These are phyloP conservation scores for Yarrowia sp. DNA, from an alignment of 805 yeast genomes.

Conservation along the genomic window DNA sequence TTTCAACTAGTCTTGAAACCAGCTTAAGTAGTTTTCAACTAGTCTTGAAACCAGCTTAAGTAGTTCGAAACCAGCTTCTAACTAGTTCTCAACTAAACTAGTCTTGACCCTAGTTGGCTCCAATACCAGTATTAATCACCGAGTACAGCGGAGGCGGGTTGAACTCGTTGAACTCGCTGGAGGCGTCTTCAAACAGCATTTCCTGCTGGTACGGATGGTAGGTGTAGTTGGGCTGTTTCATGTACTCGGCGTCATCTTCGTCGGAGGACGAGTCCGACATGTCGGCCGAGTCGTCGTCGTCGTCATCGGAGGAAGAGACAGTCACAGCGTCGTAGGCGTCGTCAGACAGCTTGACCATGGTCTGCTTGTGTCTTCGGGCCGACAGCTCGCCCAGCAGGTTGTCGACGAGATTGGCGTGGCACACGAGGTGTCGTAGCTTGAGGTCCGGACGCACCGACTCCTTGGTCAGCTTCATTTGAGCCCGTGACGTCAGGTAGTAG, in stretches of 20 bases:
- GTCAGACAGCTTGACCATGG: constrained; percentile 1
- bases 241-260: constrained; percentile 14
- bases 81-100: too few relatives aligned
- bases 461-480: constrained; percentile 65
- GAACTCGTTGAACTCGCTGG: not conserved
- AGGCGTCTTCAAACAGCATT: constrained; percentile 13
- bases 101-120: not conserved
- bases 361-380: not conserved
- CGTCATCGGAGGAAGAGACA: constrained; percentile 5
- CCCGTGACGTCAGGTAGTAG: constrained; percentile 69
- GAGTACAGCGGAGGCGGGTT: constrained; percentile 5
- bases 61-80: too few relatives aligned
- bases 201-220: constrained; percentile 8
- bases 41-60: too few relatives aligned
- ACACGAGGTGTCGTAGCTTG: constrained; percentile 63
- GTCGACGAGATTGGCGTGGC: constrained; percentile 76
- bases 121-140: constrained; percentile 1
- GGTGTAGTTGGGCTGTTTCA: constrained; percentile 28
- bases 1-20: too few relatives aligned
- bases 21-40: too few relatives aligned
- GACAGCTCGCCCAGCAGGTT: constrained; percentile 58
- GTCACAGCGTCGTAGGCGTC: not conserved
- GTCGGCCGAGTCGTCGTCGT: not conserved
- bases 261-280: constrained; percentile 18
- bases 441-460: constrained; percentile 68